Conservation (phyloP, 2,329 filamentous ascomycete species). For the Exophiala xenobiotica region DNA sequence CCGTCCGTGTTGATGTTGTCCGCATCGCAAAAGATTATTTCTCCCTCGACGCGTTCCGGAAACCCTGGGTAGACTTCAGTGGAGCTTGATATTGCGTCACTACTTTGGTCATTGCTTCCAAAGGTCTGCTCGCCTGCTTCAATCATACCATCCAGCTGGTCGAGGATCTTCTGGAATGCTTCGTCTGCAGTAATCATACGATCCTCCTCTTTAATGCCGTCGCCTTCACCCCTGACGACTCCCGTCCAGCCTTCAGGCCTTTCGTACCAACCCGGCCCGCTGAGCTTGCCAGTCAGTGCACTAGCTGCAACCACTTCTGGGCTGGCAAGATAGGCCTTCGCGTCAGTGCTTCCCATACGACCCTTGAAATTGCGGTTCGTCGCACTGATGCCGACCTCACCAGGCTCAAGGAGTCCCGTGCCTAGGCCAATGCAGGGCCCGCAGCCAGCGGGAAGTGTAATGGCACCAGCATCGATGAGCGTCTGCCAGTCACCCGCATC, state of each 20-base stretch:
- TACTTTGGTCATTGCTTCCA: conserved; percentile 31
- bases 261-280: conserved; percentile 75
- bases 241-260: conserved; percentile 65
- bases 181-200: conserved; percentile 67
- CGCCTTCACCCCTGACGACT: conserved; percentile 67
- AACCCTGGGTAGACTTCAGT: conserved; percentile 83
- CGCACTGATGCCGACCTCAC: conserved; percentile 82
- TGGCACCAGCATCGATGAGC: conserved; percentile 76
- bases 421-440: conserved; percentile 85
- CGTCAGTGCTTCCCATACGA: conserved; percentile 77
- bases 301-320: conserved; percentile 92
- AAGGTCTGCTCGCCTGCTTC: conserved; percentile 53
- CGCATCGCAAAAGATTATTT: conserved; percentile 83
- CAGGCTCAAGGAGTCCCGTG: conserved; percentile 73
- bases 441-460: conserved; percentile 69
- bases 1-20: conserved; percentile 90
- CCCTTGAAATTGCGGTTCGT: conserved; percentile 90
- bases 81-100: background rate
- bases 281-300: conserved; percentile 59
- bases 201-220: conserved; percentile 63
- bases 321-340: conserved; percentile 81
- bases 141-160: conserved; percentile 65
- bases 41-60: conserved; percentile 75
- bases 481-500: conserved; percentile 81
- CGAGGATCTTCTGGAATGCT: conserved; percentile 69